These are phyloP conservation scores for Aspergillus sp. DNA, from an alignment of 2,329 filamentous ascomycete species.

Conservation along the genomic window DNA sequence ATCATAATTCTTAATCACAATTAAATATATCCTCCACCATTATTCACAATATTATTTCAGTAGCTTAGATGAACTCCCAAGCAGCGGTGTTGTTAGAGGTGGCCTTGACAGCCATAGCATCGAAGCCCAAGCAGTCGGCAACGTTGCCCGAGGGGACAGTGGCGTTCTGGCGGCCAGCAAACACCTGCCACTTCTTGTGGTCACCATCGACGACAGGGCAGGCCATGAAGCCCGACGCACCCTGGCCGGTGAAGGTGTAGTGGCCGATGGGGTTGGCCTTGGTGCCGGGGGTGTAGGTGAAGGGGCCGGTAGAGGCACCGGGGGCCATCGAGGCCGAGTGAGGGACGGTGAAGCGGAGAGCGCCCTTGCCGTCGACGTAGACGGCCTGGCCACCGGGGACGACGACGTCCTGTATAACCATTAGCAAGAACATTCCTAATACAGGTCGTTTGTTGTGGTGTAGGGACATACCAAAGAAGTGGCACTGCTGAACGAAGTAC, in stretches of 20 bases:
- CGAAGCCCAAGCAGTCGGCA: conserved; percentile 34
- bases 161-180: conserved; percentile 31
- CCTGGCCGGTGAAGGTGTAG: conserved; percentile 26
- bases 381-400: conserved; percentile 61
- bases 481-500: conserved; percentile 21
- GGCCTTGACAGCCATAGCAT: conserved; percentile 24
- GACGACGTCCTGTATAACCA: conserved; percentile 35
- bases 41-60: not conserved
- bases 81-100: conserved; percentile 17
- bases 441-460: conserved; percentile 12
- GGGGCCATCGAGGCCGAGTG: conserved; percentile 50
- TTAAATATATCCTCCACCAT: not conserved
- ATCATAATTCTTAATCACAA: not conserved
- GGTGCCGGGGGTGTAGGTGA: conserved; percentile 30
- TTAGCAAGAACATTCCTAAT: not conserved
- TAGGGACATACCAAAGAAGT: conserved; percentile 23
- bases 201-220: conserved; percentile 25
- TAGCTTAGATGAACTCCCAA: conserved; percentile 36
- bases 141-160: conserved; percentile 34
- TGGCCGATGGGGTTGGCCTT: conserved; percentile 15
- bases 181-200: conserved; percentile 31
- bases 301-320: conserved; percentile 48
- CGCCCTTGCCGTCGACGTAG: conserved; percentile 52
- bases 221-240: conserved; percentile 37
- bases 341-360: conserved; percentile 51